phyloP scores from a whole-genome alignment of 257 asterid species.

The Ilex aquifolium region DNA sequence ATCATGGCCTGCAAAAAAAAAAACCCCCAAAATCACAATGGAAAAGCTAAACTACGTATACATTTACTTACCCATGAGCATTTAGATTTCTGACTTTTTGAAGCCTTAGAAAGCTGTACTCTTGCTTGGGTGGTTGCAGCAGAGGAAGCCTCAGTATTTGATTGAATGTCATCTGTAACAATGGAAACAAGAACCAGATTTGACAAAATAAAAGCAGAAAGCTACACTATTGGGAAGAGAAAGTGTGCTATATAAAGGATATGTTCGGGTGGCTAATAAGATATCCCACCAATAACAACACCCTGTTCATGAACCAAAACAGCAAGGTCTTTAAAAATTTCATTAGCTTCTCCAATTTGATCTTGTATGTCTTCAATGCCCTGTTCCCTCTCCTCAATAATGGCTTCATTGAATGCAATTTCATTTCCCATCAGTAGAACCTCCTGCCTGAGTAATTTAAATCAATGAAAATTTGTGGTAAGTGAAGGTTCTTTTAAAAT shows the following conservation, averaged over 20 bases:
- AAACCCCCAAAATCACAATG: too few relatives aligned
- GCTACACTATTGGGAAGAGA: too few relatives aligned
- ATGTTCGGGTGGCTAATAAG: neutral
- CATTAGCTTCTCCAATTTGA: conserved; percentile 22
- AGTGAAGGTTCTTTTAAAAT: too few relatives aligned
- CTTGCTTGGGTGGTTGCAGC: conserved; percentile 17
- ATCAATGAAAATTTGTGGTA: neutral
- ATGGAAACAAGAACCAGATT: neutral
- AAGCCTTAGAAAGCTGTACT: conserved; percentile 16
- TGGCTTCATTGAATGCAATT: conserved; percentile 16
- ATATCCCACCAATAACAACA: conserved; percentile 14
- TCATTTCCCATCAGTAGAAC: conserved; percentile 20
- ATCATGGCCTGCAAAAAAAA: too few relatives aligned
- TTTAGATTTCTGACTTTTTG: conserved; percentile 15
- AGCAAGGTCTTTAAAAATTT: conserved; percentile 22
- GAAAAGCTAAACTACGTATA: too few relatives aligned
- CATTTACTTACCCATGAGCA: conserved; percentile 6
- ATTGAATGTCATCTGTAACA: conserved; percentile 17
- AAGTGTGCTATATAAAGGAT: neutral
- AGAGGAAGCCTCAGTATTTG: conserved; percentile 18
- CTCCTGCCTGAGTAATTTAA: conserved; percentile 15
- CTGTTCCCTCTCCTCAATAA: conserved; percentile 24
- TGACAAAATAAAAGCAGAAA: neutral
- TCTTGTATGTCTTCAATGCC: conserved; percentile 20
- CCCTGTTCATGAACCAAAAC: conserved; percentile 25